phyloP scores from a whole-genome alignment of 2,329 filamentous ascomycete species.

The Emmonsiellopsis sp. region DNA sequence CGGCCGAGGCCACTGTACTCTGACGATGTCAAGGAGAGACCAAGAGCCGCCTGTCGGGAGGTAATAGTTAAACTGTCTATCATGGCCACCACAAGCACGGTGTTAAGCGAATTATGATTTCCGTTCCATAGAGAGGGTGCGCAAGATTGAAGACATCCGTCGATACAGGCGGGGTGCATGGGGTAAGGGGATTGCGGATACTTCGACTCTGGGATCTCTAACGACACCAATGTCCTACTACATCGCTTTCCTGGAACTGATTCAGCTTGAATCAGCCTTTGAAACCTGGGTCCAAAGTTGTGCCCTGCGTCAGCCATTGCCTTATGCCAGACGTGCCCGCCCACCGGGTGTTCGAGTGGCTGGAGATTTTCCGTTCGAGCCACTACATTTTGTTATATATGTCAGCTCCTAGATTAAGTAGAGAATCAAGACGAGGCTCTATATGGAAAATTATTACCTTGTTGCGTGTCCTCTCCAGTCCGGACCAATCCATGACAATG shows the following conservation, averaged over 20 bases:
- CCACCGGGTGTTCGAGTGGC: conserved; percentile 1
- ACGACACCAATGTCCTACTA: conserved; percentile 11
- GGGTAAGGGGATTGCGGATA: conserved; percentile 19
- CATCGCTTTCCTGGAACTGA: conserved; percentile 8
- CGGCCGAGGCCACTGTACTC: conserved; percentile 13
- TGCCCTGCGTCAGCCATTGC: conserved; percentile 9
- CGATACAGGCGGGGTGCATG: conserved; percentile 22
- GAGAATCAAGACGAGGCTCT: neutral
- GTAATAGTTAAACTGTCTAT: conserved; percentile 17
- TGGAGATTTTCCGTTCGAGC: neutral
- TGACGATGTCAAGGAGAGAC: neutral
- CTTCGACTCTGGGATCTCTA: conserved; percentile 11
- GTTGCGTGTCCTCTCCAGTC: neutral
- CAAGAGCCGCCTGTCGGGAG: neutral
- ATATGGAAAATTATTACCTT: neutral
- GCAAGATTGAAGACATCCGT: conserved; percentile 17
- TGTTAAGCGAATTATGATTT: neutral
- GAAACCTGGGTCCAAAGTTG: conserved; percentile 10
- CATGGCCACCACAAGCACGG: conserved; percentile 12
- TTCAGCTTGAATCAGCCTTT: conserved; percentile 11
- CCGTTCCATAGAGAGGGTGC: conserved; percentile 6
- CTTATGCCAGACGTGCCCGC: conserved; percentile 7
- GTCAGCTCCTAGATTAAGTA: neutral
- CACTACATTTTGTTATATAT: neutral
- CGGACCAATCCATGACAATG: conserved; percentile 11